Conservation (phyloP, 2,329 filamentous ascomycete species). For the Drechslerella coelobrocha region DNA sequence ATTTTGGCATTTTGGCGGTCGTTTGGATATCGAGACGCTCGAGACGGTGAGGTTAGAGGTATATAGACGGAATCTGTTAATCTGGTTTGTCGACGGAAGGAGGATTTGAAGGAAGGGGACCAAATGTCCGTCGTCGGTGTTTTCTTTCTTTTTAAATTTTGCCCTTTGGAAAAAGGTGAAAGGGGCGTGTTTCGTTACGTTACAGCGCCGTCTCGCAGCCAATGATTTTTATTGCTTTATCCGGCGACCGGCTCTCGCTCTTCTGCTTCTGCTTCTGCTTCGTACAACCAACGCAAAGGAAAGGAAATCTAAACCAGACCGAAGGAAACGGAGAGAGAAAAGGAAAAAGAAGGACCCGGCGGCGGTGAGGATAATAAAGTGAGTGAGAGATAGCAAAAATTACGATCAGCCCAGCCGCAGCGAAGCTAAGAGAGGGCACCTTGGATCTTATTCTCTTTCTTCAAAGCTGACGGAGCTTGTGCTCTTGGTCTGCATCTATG, state of each 20-base stretch:
- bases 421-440: background rate
- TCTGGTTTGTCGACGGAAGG: too few relatives aligned
- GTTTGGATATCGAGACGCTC: background rate
- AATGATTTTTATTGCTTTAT: too few relatives aligned
- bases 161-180: too few relatives aligned
- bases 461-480: slow-evolving; percentile 28
- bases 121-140: too few relatives aligned
- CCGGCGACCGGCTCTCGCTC: too few relatives aligned
- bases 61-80: too few relatives aligned
- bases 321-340: background rate
- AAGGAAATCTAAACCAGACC: background rate
- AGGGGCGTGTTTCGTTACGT: background rate
- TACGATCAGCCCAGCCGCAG: slow-evolving; percentile 19
- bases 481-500: slow-evolving; percentile 13
- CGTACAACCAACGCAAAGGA: background rate
- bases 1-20: slow-evolving; percentile 31
- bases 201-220: too few relatives aligned
- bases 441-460: slow-evolving; percentile 48
- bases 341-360: slow-evolving; percentile 15
- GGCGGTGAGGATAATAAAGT: slow-evolving; percentile 28
- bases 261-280: too few relatives aligned
- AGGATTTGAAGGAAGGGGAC: too few relatives aligned
- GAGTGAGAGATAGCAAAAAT: background rate
- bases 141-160: too few relatives aligned
- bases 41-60: too few relatives aligned